Conservation (phyloP, 768 basidiomycete species). For the Russula lepida region DNA sequence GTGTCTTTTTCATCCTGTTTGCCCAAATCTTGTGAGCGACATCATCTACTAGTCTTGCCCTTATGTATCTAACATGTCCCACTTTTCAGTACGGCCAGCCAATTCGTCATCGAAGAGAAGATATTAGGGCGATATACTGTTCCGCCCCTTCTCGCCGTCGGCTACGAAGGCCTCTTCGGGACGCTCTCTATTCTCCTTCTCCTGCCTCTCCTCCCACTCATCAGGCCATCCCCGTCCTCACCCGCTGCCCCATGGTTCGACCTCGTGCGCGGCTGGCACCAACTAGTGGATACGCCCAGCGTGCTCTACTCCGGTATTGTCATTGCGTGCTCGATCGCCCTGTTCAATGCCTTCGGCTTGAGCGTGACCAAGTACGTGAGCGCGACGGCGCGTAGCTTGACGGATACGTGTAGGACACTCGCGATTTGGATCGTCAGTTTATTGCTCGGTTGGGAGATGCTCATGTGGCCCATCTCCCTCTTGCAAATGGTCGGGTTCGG, state of each 20-base stretch:
- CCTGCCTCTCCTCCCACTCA: slow-evolving; percentile 72
- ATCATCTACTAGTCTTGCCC: slow-evolving; percentile 12
- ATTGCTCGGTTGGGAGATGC: slow-evolving; percentile 81
- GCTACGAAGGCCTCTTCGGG: slow-evolving; percentile 91
- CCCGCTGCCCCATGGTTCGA: slow-evolving; percentile 68
- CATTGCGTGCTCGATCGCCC: slow-evolving; percentile 43
- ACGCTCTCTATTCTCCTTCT: slow-evolving; percentile 66
- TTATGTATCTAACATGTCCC: background rate
- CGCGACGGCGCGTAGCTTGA: slow-evolving; percentile 84
- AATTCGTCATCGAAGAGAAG: slow-evolving; percentile 95
- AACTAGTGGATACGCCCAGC: slow-evolving; percentile 71
- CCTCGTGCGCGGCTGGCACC: slow-evolving; percentile 79
- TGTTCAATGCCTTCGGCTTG: slow-evolving; percentile 69
- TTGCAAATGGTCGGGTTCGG: slow-evolving; percentile 81
- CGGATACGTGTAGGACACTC: slow-evolving; percentile 92
- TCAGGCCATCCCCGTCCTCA: slow-evolving; percentile 52
- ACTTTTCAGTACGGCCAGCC: slow-evolving; percentile 64
- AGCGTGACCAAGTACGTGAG: slow-evolving; percentile 90
- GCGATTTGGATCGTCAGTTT: slow-evolving; percentile 94
- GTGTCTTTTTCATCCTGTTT: slow-evolving; percentile 85
- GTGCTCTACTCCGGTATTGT: slow-evolving; percentile 40
- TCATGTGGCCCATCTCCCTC: slow-evolving; percentile 73
- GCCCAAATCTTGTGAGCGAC: slow-evolving; percentile 83
- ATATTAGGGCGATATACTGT: slow-evolving; percentile 85
- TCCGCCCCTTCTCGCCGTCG: slow-evolving; percentile 86